Evolutionary conservation across 169 alveolate genomes (phyloP).

Genomic region (Cyclospora cayetanensis): DNA sequence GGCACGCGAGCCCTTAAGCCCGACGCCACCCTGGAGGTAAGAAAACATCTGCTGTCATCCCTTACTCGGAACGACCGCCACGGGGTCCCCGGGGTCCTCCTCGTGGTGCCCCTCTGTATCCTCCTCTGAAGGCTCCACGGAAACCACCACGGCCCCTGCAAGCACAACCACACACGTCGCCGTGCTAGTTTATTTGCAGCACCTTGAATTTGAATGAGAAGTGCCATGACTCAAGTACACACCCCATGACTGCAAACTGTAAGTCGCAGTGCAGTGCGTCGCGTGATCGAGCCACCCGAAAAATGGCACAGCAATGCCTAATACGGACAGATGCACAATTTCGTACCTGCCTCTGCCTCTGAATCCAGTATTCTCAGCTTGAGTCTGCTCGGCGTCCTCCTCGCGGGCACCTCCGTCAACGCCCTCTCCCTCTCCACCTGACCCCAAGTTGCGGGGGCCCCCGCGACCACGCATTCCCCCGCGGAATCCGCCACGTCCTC

Average conservation of each 20-base stretch:
- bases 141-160: conserved; percentile 54
- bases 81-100: conserved; percentile 74
- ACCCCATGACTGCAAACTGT: neutral
- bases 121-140: conserved; percentile 78
- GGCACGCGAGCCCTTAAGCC: neutral
- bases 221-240: neutral
- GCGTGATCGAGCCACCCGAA: no score
- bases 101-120: conserved; percentile 73
- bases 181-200: conserved; percentile 60
- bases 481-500: conserved; percentile 70
- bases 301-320: neutral
- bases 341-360: neutral
- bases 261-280: neutral
- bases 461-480: conserved; percentile 74
- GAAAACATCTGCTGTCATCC: neutral
- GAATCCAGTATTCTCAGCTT: neutral
- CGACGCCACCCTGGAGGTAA: neutral
- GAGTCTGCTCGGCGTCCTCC: conserved; percentile 7
- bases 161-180: conserved; percentile 22
- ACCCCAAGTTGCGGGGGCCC: conserved; percentile 68
- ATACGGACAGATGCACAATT: neutral
- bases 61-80: conserved; percentile 54
- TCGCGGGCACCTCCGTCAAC: conserved; percentile 73
- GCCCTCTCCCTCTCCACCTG: conserved; percentile 70
- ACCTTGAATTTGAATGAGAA: neutral